Evolutionary conservation across 1,139 yeast species (phyloP).

Genomic region (Candida buenavistaensis): DNA sequence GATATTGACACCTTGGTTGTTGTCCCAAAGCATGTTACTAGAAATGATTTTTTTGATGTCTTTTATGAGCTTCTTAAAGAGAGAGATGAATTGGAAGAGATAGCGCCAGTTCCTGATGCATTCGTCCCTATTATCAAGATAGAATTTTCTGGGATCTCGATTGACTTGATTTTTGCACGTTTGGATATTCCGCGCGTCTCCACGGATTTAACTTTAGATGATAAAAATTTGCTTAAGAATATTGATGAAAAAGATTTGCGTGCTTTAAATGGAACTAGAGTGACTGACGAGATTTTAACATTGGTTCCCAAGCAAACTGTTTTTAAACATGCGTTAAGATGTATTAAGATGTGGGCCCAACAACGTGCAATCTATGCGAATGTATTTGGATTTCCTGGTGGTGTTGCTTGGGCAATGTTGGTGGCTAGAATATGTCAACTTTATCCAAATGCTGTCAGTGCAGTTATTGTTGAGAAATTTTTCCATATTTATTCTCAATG

Average conservation of each 20-base stretch:
- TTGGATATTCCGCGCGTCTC: conserved; percentile 85
- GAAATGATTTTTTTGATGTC: conserved; percentile 84
- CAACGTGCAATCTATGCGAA: conserved; percentile 91
- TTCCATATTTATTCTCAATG: conserved; percentile 84
- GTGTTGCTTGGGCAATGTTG: conserved; percentile 99
- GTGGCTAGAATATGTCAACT: conserved; percentile 96
- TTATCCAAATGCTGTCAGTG: conserved; percentile 94
- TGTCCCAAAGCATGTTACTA: conserved; percentile 91
- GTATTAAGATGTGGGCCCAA: conserved; percentile 96
- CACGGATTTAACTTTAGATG: conserved; percentile 66
- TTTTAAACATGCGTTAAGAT: conserved; percentile 88
- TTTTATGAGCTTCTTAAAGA: conserved; percentile 66
- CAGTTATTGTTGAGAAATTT: conserved; percentile 84
- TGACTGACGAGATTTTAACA: conserved; percentile 87
- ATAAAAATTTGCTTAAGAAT: conserved; percentile 80
- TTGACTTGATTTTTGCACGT: conserved; percentile 84
- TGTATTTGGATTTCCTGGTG: conserved; percentile 97
- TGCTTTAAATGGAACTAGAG: conserved; percentile 93
- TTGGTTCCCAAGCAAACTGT: conserved; percentile 92
- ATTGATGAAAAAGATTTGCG: conserved; percentile 89
- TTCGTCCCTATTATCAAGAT: conserved; percentile 93
- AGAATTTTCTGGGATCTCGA: conserved; percentile 83
- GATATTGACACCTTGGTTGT: conserved; percentile 96
- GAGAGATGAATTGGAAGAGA: conserved; percentile 82
- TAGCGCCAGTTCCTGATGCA: conserved; percentile 93